These are phyloP conservation scores for Xylaria grammica DNA, from an alignment of 495 filamentous ascomycete species.

Conservation along the genomic window DNA sequence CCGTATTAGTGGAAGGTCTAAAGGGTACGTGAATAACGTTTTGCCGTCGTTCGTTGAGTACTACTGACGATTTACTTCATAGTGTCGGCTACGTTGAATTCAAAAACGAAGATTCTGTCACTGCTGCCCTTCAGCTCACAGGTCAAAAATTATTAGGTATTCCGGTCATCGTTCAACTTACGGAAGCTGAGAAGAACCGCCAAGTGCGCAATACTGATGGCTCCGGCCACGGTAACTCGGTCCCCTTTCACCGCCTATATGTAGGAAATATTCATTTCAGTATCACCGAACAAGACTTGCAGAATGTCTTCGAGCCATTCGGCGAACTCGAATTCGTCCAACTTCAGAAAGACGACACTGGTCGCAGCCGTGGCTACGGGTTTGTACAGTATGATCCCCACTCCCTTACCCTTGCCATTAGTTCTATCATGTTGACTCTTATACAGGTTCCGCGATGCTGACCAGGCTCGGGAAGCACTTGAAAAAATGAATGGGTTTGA, in stretches of 20 bases:
- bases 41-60: conserved; percentile 18
- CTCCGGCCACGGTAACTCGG: conserved; percentile 66
- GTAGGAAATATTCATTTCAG: conserved; percentile 99
- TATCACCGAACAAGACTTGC: conserved; percentile 94
- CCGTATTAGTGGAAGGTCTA: conserved; percentile 91
- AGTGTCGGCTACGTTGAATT: conserved; percentile 99
- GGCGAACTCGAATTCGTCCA: conserved; percentile 98
- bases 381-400: conserved; percentile 89
- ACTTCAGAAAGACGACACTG: conserved; percentile 91
- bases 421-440: conserved; percentile 32
- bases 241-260: conserved; percentile 98
- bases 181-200: conserved; percentile 99
- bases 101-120: conserved; percentile 92
- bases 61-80: conserved; percentile 38
- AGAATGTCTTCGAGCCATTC: conserved; percentile 97
- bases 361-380: conserved; percentile 92
- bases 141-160: conserved; percentile 98
- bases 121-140: conserved; percentile 94
- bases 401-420: background rate
- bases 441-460: conserved; percentile 85
- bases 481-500: conserved; percentile 99
- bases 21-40: conserved; percentile 71
- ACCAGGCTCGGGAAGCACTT: conserved; percentile 88
- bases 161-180: conserved; percentile 96
- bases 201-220: conserved; percentile 86